Base-by-base conservation (phyloP, 1,139 yeast species). In the Suhomyces ambrosiae region DNA sequence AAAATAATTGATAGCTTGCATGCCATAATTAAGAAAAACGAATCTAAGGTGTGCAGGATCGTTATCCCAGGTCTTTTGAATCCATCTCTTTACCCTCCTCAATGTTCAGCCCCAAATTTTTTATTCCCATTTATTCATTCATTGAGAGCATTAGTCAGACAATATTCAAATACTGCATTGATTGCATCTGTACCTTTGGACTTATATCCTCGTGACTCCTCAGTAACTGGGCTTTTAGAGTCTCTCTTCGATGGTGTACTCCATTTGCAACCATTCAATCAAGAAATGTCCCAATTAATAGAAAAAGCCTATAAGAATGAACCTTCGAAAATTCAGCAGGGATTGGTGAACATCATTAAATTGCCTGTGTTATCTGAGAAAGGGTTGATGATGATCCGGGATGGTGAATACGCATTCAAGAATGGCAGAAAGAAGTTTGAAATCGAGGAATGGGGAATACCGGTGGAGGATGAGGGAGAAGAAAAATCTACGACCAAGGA, bases 361-460 rank as follows among this genome's bases (percentile, higher is more conserved):
- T 56, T 89, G 9, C 95, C 96, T 0, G 69, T 77, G 2, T 62
- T 87, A 29, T 80, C 89, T 32, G 92, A 84, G 30, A 61, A 79
- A 30, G 97, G 98, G 0, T 71, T 79, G 49, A 90, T 89, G 96
- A 78, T 79, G 50, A 75, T 80, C 2, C 79, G 81, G 40, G 71
- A 71, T 40, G 84, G 87, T 37, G 97, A 90, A 61, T 83, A 77
- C 60, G 90, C 96, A 3, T 92, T 90, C 63, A 82, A 84, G 54
- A 88, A 88, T 45, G 92, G 96, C 10, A 74, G 86, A 45, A 80
- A 82, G 61, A 80, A 76, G 53, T 88, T 92, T 56, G 95, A 86
- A 53, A 84, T 90, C 41, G 90, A 86, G 47, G 87, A 82, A 53
- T 90, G 96, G 95, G 87, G 95, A 16, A 92, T 92, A 32, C 97